Percentiles rank a stretch among this genome's conserved stretches.
Evolutionary conservation across 148 eudicot species (phyloP).

Genomic region (Fagopyrum esculentum): DNA sequence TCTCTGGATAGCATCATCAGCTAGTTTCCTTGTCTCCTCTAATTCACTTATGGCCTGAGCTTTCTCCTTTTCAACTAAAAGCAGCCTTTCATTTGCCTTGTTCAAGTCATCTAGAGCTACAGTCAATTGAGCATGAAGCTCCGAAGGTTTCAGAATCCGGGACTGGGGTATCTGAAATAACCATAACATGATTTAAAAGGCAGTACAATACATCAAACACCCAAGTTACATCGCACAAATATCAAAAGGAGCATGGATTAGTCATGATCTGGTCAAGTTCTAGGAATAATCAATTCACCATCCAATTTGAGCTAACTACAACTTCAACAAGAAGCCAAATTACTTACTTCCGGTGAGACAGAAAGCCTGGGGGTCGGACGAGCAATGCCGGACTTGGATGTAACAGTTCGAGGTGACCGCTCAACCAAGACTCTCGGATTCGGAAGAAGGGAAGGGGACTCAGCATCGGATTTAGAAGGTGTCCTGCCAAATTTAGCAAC

Average conservation of each 20-base stretch:
- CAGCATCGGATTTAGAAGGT: conserved; percentile 55
- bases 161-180: conserved; percentile 52
- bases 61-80: conserved; percentile 66
- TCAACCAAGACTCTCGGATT: conserved; percentile 54
- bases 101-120: conserved; percentile 68
- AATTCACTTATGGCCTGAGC: conserved; percentile 54
- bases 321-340: neutral
- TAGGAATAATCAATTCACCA: neutral
- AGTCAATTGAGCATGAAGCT: conserved; percentile 65
- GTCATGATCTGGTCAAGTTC: neutral
- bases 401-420: conserved; percentile 51
- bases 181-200: neutral
- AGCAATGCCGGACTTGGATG: conserved; percentile 46
- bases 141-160: conserved; percentile 65
- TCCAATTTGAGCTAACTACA: neutral
- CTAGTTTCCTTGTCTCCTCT: conserved; percentile 59
- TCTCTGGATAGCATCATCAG: conserved; percentile 74
- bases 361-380: conserved; percentile 50
- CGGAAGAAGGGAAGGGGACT: conserved; percentile 52
- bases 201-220: neutral
- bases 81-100: conserved; percentile 62
- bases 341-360: conserved; percentile 60
- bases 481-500: conserved; percentile 45
- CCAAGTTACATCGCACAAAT: neutral
- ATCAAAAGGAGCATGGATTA: neutral